Evolutionary conservation across 2,329 filamentous ascomycete genomes (phyloP), one percentile per base, ranked within the genome.

Genomic region (Ceratocystis huliohia): DNA sequence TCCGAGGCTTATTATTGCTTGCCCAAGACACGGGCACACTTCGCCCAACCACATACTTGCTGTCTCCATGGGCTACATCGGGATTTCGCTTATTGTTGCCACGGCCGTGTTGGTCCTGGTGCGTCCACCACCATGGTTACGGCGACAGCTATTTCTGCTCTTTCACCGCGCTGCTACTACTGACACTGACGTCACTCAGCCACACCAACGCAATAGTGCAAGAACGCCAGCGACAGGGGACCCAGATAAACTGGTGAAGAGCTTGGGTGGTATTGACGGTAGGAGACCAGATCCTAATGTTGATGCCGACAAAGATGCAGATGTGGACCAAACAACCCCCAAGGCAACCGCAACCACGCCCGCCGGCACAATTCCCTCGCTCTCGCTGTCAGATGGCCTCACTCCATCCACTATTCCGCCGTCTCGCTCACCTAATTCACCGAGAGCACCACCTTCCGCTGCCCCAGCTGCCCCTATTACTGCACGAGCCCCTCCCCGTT

Each of bases 11-110:
- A 41, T 15, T 41, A 15, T 41, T 41, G 13, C 37, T 41, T 41
- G 37, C 37, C 37, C 37, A 41, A 15, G 3, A 41, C 4, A 41
- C 37, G 37, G 37, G 37, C 37, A 41, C 13, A 13, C 1, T 41
- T 41, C 41, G 8, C 33, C 25, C 50, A 13, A 25, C 6, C 53
- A 20, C 22, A 28, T n/a, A 50, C 1, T 17, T 57, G 15, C 15
- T 30, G 13, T 66, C 71, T 66, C 10, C 65, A 86, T 86, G 83
- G 81, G 77, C 69, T 73, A 84, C 71, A 71, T 87, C 69, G 84
- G 82, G 69, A 74, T 86, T 69, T 84, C 84, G n/a, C 76, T 88
- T 69, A 77, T 87, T 71, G 73, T 87, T 69, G 84, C 81, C 56
- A 84, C 84, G 0, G 75, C 86, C 66, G 78, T 86, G 59, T 82